Evolutionary conservation across 2,329 filamentous ascomycete species (phyloP), one percentile per base, ranked within the genome.

Genomic region (Diaporthe sp.): DNA sequence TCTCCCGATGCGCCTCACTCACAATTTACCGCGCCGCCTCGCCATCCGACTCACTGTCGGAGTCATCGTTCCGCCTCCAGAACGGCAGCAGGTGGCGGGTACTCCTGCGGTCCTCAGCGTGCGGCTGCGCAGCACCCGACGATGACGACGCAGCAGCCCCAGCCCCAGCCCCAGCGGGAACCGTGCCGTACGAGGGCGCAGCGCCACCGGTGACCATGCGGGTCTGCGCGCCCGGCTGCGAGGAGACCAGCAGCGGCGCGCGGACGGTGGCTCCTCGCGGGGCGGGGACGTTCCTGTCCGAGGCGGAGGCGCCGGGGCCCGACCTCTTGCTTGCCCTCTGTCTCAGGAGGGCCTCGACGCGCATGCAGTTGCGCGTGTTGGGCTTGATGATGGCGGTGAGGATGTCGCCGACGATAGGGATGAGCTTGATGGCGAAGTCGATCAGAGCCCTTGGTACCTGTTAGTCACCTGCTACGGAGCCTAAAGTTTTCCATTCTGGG

Each of bases 371-470:
- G 8, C 75, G 68, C 28, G 75, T 76, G 46, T 76, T 76, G 6
- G 75, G 75, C 75, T 76, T 76, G 42, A 76, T 70, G 7, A 76
- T 60, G 19, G 75, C 75, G 0, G 75, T 75, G 7, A 76, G 73
- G 8, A 76, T n/a, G 13, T 76, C 75, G 15, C 75, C 75, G 7
- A 71, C 55, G 46, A 76, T 42, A 2, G 75, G 75, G 22, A 76
- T 61, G 19, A 76, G 70, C 61, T 76, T 76, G 49, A 76, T 39
- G 13, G 55, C 70, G 55, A 76, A 76, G 70, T 76, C 75, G n/a
- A 73, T 31, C 17, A 71, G 68, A 28, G 73, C 73, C 75, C 37
- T 39, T 10, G 2, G 10, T 39, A 39, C 2, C 37, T 39, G 37
- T 39, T 39, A 39, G 10, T 39, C 37, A 39, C 10, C 37, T 10